Percentiles rank a stretch among this genome's conserved stretches.
Evolutionary conservation across 805 yeast genomes (phyloP).

Genomic region (Starmerella cellae): DNA sequence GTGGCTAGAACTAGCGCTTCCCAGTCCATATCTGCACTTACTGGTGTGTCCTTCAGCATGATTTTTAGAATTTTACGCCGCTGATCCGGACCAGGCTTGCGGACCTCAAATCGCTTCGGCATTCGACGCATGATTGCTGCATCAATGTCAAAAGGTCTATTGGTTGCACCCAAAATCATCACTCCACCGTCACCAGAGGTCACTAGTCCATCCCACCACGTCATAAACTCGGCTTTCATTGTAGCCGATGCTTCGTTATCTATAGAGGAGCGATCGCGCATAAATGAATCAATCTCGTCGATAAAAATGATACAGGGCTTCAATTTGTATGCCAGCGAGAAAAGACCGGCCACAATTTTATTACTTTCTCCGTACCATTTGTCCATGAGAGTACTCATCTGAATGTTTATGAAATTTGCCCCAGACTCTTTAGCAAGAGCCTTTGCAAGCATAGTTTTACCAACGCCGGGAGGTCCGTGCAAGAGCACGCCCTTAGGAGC

Average conservation of each 20-base stretch:
- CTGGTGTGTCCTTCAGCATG: slow-evolving; percentile 48
- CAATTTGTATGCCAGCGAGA: slow-evolving; percentile 74
- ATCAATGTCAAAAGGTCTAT: slow-evolving; percentile 83
- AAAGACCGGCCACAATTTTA: slow-evolving; percentile 84
- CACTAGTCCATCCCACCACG: slow-evolving; percentile 88
- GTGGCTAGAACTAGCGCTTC: slow-evolving; percentile 49
- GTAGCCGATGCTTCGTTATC: slow-evolving; percentile 95
- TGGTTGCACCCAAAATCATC: slow-evolving; percentile 87
- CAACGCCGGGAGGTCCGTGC: slow-evolving; percentile 96
- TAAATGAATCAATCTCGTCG: slow-evolving; percentile 90
- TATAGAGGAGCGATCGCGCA: slow-evolving; percentile 65
- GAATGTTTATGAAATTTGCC: slow-evolving; percentile 78
- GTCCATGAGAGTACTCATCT: slow-evolving; percentile 91
- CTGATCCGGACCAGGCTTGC: slow-evolving; percentile 55
- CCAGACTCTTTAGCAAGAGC: slow-evolving; percentile 86
- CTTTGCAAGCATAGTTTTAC: slow-evolving; percentile 93
- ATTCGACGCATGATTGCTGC: slow-evolving; percentile 81
- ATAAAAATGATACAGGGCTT: slow-evolving; percentile 92
- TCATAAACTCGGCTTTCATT: slow-evolving; percentile 94
- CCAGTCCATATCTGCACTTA: slow-evolving; percentile 50
- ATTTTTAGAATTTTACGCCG: slow-evolving; percentile 58
- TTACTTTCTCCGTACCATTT: slow-evolving; percentile 97
- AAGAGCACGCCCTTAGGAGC: slow-evolving; percentile 91
- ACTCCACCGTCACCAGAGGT: slow-evolving; percentile 50
- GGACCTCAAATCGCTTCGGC: slow-evolving; percentile 78